Evolutionary conservation across 352 stramenopile genomes (phyloP).

Genomic region (Aphanomyces stellatus): DNA sequence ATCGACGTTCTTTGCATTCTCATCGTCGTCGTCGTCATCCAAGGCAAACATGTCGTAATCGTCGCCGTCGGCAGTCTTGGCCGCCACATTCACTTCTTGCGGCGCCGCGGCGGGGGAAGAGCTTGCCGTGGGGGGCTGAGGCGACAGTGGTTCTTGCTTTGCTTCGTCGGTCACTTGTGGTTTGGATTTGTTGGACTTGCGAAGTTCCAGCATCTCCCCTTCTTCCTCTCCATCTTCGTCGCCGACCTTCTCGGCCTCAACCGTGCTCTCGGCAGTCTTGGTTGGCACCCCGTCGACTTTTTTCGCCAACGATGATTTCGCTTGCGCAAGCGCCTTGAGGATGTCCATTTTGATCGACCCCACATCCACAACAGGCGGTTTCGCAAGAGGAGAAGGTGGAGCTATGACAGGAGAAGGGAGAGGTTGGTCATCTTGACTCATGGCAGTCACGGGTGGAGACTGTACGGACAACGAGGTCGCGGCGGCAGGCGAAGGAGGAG

Average conservation of each 20-base stretch:
- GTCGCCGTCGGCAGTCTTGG: slow-evolving; percentile 27
- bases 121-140: slow-evolving; percentile 17
- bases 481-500: background rate
- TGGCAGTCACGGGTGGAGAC: background rate
- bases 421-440: no score
- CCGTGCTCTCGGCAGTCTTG: no score
- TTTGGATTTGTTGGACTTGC: slow-evolving; percentile 8
- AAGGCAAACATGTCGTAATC: slow-evolving; percentile 86
- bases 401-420: background rate
- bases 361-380: slow-evolving; percentile 34
- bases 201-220: slow-evolving; percentile 9
- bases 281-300: background rate
- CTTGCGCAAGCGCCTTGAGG: slow-evolving; percentile 64
- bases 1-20: slow-evolving; percentile 10
- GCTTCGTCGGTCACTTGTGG: slow-evolving; percentile 3
- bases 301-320: slow-evolving; percentile 44
- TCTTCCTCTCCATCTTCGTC: background rate
- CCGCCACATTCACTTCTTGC: background rate
- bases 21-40: slow-evolving; percentile 45
- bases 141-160: background rate
- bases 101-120: background rate
- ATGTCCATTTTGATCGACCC: slow-evolving; percentile 73
- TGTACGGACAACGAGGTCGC: background rate
- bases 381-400: background rate
- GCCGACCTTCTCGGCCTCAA: no score